Evolutionary conservation across 192 early-diverging fungal species (phyloP), one percentile per base, ranked within the genome.

Genomic region (Linnemannia elongata): DNA sequence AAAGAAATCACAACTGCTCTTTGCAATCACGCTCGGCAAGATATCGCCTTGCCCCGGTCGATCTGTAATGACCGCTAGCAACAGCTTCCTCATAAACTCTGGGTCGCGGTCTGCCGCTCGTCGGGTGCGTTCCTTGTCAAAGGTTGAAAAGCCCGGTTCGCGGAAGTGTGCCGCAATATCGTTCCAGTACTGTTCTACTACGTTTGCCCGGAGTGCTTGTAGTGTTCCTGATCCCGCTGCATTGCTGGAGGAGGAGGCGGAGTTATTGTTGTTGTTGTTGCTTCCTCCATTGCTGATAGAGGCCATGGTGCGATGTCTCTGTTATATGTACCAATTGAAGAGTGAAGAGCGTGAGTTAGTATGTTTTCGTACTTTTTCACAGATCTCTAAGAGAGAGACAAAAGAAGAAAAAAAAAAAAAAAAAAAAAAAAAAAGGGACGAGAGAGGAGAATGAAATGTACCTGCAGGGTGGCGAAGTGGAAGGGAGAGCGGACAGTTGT

Each of bases 1-100:
- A 82, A 93, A 95, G 27, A 93, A 72, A 68, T 92, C 91, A 72
- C 93, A 94, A 69, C 90, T 91, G 41, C 81, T 90, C 75, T 93
- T 92, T 15, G 91, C 89, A 22, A 89, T 77, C 41, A 82, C 89
- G 66, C 89, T 93, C 44, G 80, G 90, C 77, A 81, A 86, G 80
- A 83, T 91, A 87, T 85, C 93, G 54, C 80, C 92, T 85, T 89
- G 89, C 45, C 66, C 89, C 38, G 82, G 89, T 82, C 92, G 88
- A 81, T 90, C 89, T 4, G 90, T 85, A 24, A 91, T 91, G 22
- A 88, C 88, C 0, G 82, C 82, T 6, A 81, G 36, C 7, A 91
- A 42, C 27, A 91, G 57, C 55, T 88, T 88, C 4, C 82, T 74
- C 85, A 89, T 88, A 69, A 88, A 88, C 13, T 81, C 85, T 15